These are phyloP conservation scores for Tympanopsis confertula DNA, from an alignment of 2,329 filamentous ascomycete genomes.

Conservation along the genomic window DNA sequence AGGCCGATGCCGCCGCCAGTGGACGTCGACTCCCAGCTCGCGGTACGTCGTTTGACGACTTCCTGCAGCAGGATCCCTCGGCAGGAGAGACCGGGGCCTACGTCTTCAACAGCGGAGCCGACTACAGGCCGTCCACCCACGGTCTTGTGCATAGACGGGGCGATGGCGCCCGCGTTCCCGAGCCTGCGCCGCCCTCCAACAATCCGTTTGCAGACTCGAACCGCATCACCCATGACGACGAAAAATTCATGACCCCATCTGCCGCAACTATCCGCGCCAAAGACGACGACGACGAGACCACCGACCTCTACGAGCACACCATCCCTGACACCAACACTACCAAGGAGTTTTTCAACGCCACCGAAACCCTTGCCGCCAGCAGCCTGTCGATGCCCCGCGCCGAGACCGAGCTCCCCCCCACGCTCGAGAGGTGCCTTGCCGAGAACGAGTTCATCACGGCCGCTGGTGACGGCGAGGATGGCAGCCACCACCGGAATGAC, in stretches of 20 bases:
- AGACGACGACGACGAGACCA: constrained; percentile 34
- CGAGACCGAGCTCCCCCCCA: constrained; percentile 6
- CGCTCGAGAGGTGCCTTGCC: constrained; percentile 16
- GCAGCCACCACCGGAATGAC: constrained; percentile 21
- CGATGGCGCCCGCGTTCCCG: constrained; percentile 31
- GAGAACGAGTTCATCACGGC: constrained; percentile 40
- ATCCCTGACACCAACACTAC: constrained; percentile 19
- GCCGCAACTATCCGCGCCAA: not conserved
- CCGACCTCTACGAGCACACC: constrained; percentile 32
- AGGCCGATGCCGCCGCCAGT: constrained; percentile 7
- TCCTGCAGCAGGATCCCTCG: constrained; percentile 35
- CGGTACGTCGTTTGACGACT: constrained; percentile 44
- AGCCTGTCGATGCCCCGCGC: too few relatives aligned
- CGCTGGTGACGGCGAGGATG: constrained; percentile 29
- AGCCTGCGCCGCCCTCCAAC: constrained; percentile 34
- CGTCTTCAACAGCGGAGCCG: constrained; percentile 44
- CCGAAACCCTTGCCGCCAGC: too few relatives aligned
- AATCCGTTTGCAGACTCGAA: constrained; percentile 41
- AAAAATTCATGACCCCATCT: not conserved
- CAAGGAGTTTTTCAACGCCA: too few relatives aligned
- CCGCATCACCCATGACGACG: constrained; percentile 10
- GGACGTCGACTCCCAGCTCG: constrained; percentile 6
- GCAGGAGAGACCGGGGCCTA: constrained; percentile 42
- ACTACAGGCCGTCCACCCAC: constrained; percentile 22
- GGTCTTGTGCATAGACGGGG: constrained; percentile 36